These are phyloP conservation scores for Pythium myriotylum DNA, from an alignment of 352 stramenopile genomes.

Conservation along the genomic window DNA sequence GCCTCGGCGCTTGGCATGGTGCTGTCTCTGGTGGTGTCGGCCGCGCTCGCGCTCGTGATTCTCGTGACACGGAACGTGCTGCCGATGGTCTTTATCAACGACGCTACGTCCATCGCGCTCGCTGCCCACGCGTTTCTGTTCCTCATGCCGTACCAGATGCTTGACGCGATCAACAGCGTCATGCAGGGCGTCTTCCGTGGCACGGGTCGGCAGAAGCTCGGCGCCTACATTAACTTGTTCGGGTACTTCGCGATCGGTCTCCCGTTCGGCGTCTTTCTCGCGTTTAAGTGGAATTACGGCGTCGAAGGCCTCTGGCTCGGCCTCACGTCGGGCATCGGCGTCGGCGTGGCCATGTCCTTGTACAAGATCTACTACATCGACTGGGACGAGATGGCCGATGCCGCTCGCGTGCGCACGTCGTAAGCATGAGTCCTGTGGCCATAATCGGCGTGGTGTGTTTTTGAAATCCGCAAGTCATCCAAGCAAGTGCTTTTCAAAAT, in stretches of 20 bases:
- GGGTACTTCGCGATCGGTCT: slow-evolving; percentile 73
- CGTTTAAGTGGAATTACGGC: slow-evolving; percentile 56
- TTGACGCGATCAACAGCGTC: slow-evolving; percentile 68
- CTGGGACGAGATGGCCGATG: slow-evolving; percentile 63
- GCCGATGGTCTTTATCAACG: slow-evolving; percentile 72
- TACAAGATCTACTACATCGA: slow-evolving; percentile 61
- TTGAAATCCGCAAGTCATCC: not conserved
- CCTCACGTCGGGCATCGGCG: slow-evolving; percentile 55
- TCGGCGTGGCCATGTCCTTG: slow-evolving; percentile 58
- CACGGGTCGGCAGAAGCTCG: slow-evolving; percentile 55
- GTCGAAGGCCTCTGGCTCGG: slow-evolving; percentile 80
- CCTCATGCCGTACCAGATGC: slow-evolving; percentile 71
- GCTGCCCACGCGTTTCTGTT: slow-evolving; percentile 55
- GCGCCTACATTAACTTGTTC: slow-evolving; percentile 65
- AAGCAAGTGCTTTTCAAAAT: not conserved
- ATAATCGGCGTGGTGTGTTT: not conserved
- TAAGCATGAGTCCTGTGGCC: slow-evolving; percentile 12
- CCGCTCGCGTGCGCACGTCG: slow-evolving; percentile 48
- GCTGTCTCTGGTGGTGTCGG: slow-evolving; percentile 48
- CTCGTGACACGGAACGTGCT: slow-evolving; percentile 49
- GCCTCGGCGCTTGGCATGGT: slow-evolving; percentile 70
- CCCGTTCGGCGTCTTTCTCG: slow-evolving; percentile 60
- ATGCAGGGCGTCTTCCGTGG: slow-evolving; percentile 77
- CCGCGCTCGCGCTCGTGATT: slow-evolving; percentile 43
- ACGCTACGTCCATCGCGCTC: slow-evolving; percentile 46